phyloP scores from a whole-genome alignment of 2,329 filamentous ascomycete species.

The Alternaria viburni region DNA sequence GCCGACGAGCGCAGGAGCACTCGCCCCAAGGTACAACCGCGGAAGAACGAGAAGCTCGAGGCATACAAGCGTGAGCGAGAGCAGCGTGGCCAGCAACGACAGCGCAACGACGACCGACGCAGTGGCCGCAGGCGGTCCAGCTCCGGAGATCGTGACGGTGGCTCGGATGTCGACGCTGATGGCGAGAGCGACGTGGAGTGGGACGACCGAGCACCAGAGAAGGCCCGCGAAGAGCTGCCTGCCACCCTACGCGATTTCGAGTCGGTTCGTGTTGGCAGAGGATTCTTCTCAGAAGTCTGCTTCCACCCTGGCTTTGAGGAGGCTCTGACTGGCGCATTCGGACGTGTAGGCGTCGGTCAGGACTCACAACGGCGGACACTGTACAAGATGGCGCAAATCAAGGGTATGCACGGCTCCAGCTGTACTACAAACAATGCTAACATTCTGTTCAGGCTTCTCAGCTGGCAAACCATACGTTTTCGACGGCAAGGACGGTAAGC shows the following conservation, averaged over 20 bases:
- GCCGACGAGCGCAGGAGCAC: slow-evolving; percentile 79
- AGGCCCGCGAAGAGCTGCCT: slow-evolving; percentile 68
- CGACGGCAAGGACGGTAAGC: slow-evolving; percentile 73
- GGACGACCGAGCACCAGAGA: slow-evolving; percentile 62
- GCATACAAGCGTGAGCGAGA: slow-evolving; percentile 62
- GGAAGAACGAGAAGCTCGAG: slow-evolving; percentile 77
- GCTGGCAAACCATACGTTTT: slow-evolving; percentile 85
- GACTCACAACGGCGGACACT: slow-evolving; percentile 76
- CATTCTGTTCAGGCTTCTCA: slow-evolving; percentile 66
- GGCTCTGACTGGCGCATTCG: slow-evolving; percentile 81
- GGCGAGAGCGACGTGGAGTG: slow-evolving; percentile 80
- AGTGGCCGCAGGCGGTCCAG: slow-evolving; percentile 54
- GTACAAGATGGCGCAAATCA: slow-evolving; percentile 89
- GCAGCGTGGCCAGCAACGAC: slow-evolving; percentile 64
- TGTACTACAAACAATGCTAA: slow-evolving; percentile 27
- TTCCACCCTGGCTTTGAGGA: slow-evolving; percentile 91
- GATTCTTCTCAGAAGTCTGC: slow-evolving; percentile 87
- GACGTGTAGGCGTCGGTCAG: slow-evolving; percentile 81
- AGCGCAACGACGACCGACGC: slow-evolving; percentile 56
- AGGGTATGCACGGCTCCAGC: slow-evolving; percentile 62
- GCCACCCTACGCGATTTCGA: slow-evolving; percentile 83
- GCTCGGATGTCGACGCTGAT: slow-evolving; percentile 67
- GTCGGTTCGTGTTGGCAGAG: slow-evolving; percentile 80
- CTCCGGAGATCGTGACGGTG: slow-evolving; percentile 47
- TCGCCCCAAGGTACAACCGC: slow-evolving; percentile 56